A percentile compares a stretch with the other conserved stretches of the same genome.
Conservation (phyloP, 768 basidiomycete genomes). For the Mycena chlorophos region DNA sequence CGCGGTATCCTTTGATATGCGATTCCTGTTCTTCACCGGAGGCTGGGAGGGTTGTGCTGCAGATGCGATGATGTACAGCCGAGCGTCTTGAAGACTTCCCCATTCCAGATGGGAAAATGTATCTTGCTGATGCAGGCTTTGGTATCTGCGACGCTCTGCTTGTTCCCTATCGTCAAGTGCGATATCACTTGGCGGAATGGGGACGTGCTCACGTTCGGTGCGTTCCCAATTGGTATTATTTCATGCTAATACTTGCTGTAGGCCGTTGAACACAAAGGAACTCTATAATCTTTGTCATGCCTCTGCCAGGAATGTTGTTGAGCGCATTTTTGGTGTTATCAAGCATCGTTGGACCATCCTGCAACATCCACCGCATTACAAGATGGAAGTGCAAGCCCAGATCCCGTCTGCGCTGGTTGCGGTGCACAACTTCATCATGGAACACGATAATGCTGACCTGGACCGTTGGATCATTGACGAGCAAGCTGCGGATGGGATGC, state of each 20-base stretch:
- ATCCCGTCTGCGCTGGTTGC: slow-evolving; percentile 25
- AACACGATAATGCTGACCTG: slow-evolving; percentile 20
- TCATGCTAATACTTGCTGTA: slow-evolving; percentile 15
- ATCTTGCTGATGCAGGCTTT: slow-evolving; percentile 42
- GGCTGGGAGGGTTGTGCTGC: slow-evolving; percentile 42
- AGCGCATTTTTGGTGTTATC: slow-evolving; percentile 23
- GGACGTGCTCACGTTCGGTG: slow-evolving; percentile 22
- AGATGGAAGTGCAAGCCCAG: slow-evolving; percentile 25
- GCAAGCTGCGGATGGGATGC: slow-evolving; percentile 14
- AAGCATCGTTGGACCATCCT: slow-evolving; percentile 27
- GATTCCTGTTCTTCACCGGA: slow-evolving; percentile 37
- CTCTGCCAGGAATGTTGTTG: slow-evolving; percentile 36
- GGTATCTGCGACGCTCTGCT: slow-evolving; percentile 33
- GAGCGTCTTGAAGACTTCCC: slow-evolving; percentile 29
- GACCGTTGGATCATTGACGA: slow-evolving; percentile 28
- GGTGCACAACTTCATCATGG: slow-evolving; percentile 32
- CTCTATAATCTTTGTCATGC: slow-evolving; percentile 44
- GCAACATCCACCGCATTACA: slow-evolving; percentile 20
- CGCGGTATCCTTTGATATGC: slow-evolving; percentile 31
- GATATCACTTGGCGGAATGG: slow-evolving; percentile 42
- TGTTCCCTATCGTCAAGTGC: slow-evolving; percentile 37
- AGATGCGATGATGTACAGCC: slow-evolving; percentile 33
- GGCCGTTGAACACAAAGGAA: slow-evolving; percentile 38
- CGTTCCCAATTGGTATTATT: slow-evolving; percentile 2
- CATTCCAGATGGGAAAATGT: slow-evolving; percentile 33